Conservation (phyloP, 257 asterid genomes). For the Ajuga chamaepitys region DNA sequence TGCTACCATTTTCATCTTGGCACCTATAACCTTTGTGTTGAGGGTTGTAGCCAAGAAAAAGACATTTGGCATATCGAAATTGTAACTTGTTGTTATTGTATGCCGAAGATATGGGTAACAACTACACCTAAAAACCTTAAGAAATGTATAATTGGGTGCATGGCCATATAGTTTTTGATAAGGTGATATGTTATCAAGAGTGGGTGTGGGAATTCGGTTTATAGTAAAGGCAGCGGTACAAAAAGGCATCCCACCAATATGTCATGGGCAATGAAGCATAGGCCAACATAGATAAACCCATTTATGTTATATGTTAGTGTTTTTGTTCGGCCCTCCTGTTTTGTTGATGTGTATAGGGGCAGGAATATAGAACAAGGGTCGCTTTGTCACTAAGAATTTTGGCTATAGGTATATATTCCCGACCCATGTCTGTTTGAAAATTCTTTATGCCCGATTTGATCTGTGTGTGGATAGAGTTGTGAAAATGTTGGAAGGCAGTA, state of each 20-base stretch:
- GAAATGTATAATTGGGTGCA: neutral
- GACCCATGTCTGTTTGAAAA: too few species aligned
- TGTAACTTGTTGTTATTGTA: neutral
- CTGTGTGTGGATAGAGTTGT: too few species aligned
- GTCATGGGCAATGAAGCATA: accelerated
- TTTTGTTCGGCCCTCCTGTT: neutral
- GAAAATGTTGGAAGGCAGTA: too few species aligned
- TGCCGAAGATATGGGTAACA: neutral
- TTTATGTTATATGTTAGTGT: neutral
- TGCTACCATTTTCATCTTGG: neutral
- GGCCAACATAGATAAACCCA: accelerated
- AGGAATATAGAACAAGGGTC: neutral
- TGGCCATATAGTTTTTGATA: neutral
- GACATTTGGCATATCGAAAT: neutral
- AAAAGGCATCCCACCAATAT: neutral
- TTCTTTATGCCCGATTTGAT: too few species aligned
- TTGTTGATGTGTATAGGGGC: neutral
- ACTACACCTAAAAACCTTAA: neutral
- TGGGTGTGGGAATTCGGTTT: neutral
- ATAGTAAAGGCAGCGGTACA: neutral
- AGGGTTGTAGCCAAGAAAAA: neutral
- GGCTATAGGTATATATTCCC: too few species aligned
- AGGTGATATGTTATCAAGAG: neutral
- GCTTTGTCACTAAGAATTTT: too few species aligned
- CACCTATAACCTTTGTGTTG: neutral